A percentile compares a stretch with the other conserved stretches of the same genome.
These are phyloP conservation scores for Peziza echinospora DNA, from an alignment of 495 filamentous ascomycete species.

Conservation along the genomic window DNA sequence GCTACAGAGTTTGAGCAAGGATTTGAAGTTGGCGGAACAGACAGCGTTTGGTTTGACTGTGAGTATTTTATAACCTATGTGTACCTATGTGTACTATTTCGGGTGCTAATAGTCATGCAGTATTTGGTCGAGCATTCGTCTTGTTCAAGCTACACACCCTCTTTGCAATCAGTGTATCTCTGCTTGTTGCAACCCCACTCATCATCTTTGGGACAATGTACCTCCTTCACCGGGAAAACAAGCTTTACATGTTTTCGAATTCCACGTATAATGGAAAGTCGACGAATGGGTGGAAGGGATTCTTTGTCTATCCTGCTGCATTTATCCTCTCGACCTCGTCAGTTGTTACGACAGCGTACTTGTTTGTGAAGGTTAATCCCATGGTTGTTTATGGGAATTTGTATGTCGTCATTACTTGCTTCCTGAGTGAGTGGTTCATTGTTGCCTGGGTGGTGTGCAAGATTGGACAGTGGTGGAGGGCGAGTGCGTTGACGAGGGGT, in stretches of 20 bases:
- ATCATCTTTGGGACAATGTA: slow-evolving; percentile 46
- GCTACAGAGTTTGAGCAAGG: slow-evolving; percentile 40
- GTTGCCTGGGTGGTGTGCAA: slow-evolving; percentile 59
- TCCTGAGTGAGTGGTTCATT: slow-evolving; percentile 59
- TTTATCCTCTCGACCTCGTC: slow-evolving; percentile 45
- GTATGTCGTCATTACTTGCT: slow-evolving; percentile 72
- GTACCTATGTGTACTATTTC: background rate
- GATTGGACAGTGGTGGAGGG: slow-evolving; percentile 74
- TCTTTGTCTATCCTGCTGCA: slow-evolving; percentile 66
- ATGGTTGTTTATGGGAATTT: slow-evolving; percentile 67
- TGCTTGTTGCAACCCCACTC: slow-evolving; percentile 57
- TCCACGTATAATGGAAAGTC: slow-evolving; percentile 24
- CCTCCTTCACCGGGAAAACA: slow-evolving; percentile 40
- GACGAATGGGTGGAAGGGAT: slow-evolving; percentile 55
- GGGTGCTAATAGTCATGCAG: slow-evolving; percentile 3
- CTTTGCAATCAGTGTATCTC: slow-evolving; percentile 66
- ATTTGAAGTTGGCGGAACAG: slow-evolving; percentile 27
- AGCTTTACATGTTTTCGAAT: slow-evolving; percentile 63
- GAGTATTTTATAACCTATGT: background rate
- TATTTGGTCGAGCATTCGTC: slow-evolving; percentile 64
- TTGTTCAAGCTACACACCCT: slow-evolving; percentile 59
- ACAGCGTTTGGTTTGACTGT: slow-evolving; percentile 77
- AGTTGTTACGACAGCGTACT: slow-evolving; percentile 48
- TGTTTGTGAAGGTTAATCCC: slow-evolving; percentile 67
- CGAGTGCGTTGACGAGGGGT: slow-evolving; percentile 61